Evolutionary conservation across 1,284 basidiomycete genomes (phyloP), one percentile per base, ranked within the genome.

Genomic region (Ceratobasidium sp.): DNA sequence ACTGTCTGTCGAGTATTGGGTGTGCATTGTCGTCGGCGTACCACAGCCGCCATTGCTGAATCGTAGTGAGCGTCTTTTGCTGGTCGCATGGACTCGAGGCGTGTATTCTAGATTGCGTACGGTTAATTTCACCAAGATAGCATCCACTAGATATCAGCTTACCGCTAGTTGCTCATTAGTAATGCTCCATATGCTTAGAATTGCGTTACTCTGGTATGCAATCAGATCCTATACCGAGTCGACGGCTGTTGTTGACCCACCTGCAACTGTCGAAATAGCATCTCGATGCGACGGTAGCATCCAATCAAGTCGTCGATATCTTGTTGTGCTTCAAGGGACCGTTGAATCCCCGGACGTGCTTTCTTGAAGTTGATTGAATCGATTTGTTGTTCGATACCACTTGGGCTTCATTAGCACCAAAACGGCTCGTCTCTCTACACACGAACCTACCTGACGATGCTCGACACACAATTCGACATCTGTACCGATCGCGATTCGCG

Each of bases 1-100:
- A 78, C 54, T 11, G 46, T 56, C n/a, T 61, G 63, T 19, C 78
- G 75, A 3, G 78, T n/a, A n/a, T n/a, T n/a, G n/a, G n/a, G n/a
- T n/a, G n/a, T n/a, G n/a, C n/a, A n/a, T n/a, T n/a, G n/a, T n/a
- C n/a, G n/a, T n/a, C n/a, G n/a, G n/a, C n/a, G n/a, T n/a, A n/a
- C n/a, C n/a, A n/a, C n/a, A n/a, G n/a, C n/a, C n/a, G n/a, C n/a
- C n/a, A n/a, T n/a, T n/a, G n/a, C n/a, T n/a, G n/a, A n/a, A n/a
- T n/a, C n/a, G n/a, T n/a, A n/a, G n/a, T n/a, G n/a, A n/a, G n/a
- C n/a, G n/a, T n/a, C n/a, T n/a, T n/a, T n/a, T 79, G 64, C 64
- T 51, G 64, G 48, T 13, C 11, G 22, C 22, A 66, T 49, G 19
- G 14, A 7, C 14, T 66, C 31, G n/a, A 66, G 48, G 19, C 48